phyloP scores from a whole-genome alignment of 441 rosid genomes.

The Gossypium trilobum region DNA sequence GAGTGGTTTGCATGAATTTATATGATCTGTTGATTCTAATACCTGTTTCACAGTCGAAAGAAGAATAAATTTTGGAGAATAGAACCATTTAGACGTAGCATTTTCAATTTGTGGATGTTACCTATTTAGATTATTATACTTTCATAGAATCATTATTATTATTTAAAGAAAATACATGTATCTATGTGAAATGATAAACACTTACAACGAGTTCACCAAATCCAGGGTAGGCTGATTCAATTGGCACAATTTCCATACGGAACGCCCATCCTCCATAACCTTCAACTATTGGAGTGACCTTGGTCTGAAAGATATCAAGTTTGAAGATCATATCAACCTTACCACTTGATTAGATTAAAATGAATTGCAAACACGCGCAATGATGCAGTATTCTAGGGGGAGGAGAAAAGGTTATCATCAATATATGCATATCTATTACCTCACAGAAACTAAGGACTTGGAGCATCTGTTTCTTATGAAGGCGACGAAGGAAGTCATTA shows the following conservation, averaged over 20 bases:
- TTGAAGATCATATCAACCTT: not conserved
- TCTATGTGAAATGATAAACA: not conserved
- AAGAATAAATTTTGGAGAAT: not conserved
- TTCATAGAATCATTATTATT: too few species aligned
- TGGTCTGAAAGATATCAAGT: constrained; percentile 50
- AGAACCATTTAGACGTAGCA: not conserved
- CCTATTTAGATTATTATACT: not conserved
- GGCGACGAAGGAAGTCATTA: constrained; percentile 71
- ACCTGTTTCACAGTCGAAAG: constrained; percentile 45
- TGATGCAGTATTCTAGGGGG: not conserved
- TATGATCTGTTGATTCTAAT: constrained; percentile 82
- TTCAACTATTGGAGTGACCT: constrained; percentile 92
- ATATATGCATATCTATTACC: constrained; percentile 33
- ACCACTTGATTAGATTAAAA: not conserved
- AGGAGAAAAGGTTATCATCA: not conserved
- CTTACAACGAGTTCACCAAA: constrained; percentile 91
- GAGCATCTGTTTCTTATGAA: constrained; percentile 65
- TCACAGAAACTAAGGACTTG: constrained; percentile 94
- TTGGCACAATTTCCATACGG: constrained; percentile 83
- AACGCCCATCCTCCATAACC: constrained; percentile 98
- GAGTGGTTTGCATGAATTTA: constrained; percentile 91
- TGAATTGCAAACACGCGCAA: not conserved
- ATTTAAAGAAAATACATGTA: not conserved
- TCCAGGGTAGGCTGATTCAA: constrained; percentile 96
- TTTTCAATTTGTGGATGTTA: not conserved